phyloP scores from a whole-genome alignment of 257 asterid genomes.

The Oldenlandia corymbosa region DNA sequence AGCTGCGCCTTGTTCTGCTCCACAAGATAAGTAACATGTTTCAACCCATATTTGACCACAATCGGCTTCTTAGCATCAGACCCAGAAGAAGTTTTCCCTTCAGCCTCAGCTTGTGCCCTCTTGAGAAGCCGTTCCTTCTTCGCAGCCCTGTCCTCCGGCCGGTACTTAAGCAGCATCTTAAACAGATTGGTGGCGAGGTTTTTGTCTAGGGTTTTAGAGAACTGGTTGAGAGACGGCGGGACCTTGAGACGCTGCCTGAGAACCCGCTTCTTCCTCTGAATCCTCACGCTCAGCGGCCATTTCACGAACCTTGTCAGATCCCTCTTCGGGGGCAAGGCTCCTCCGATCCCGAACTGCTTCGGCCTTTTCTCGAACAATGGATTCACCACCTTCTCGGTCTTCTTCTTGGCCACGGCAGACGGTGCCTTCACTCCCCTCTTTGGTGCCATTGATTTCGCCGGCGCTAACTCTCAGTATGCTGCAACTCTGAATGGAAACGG shows the following conservation, averaged over 20 bases:
- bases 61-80: constrained; percentile 39
- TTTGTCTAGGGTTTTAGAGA: constrained; percentile 41
- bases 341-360: constrained; percentile 43
- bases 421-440: constrained; percentile 21
- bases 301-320: constrained; percentile 32
- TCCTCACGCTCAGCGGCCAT: constrained; percentile 33
- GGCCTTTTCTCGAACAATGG: constrained; percentile 42
- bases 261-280: constrained; percentile 40
- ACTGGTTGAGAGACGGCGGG: constrained; percentile 44
- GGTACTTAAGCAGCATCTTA: constrained; percentile 45
- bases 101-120: constrained; percentile 45
- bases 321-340: constrained; percentile 38
- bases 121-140: constrained; percentile 40
- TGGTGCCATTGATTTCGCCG: too few relatives aligned
- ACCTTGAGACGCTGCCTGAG: constrained; percentile 43
- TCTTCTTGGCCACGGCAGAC: constrained; percentile 20
- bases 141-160: constrained; percentile 42
- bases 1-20: constrained; percentile 50
- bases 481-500: too few relatives aligned
- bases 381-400: constrained; percentile 32
- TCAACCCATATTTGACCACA: constrained; percentile 41
- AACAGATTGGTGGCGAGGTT: constrained; percentile 45
- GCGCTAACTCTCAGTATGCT: too few relatives aligned
- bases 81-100: constrained; percentile 43
- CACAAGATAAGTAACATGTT: constrained; percentile 39